A percentile compares a stretch with the other conserved stretches of the same genome.
Evolutionary conservation across 306 rosid genomes (phyloP).

Genomic region (Quercus mongolica): DNA sequence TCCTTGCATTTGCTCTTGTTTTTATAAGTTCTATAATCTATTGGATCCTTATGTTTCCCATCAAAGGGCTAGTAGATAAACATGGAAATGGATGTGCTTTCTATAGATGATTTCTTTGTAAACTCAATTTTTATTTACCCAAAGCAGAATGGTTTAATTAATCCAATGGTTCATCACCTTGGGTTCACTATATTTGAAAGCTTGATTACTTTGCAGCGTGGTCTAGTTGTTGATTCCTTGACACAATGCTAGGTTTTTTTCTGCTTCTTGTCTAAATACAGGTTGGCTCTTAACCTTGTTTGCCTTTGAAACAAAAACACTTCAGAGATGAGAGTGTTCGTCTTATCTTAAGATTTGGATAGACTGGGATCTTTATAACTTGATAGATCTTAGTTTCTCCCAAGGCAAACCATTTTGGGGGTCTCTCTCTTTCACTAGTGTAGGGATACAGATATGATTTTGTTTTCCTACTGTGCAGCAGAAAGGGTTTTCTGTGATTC

Average conservation of each 20-base stretch:
- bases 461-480: constrained; percentile 32
- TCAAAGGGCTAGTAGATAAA: too few species aligned
- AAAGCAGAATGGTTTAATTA: neutral
- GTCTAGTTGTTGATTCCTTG: neutral
- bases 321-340: neutral
- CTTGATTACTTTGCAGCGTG: neutral
- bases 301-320: neutral
- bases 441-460: neutral
- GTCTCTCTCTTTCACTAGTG: neutral
- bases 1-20: neutral
- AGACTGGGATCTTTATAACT: neutral
- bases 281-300: neutral
- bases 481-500: constrained; percentile 74
- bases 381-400: neutral
- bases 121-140: neutral
- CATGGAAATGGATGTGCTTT: neutral
- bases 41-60: too few species aligned
- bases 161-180: neutral
- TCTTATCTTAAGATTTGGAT: neutral
- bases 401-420: neutral
- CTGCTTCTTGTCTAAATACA: neutral
- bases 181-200: neutral
- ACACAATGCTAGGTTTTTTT: neutral
- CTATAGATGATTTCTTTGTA: neutral
- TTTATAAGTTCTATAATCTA: neutral